A percentile compares a stretch with the other conserved stretches of the same genome.
Conservation (phyloP, 2,329 filamentous ascomycete species). For the Colletotrichum sp. region DNA sequence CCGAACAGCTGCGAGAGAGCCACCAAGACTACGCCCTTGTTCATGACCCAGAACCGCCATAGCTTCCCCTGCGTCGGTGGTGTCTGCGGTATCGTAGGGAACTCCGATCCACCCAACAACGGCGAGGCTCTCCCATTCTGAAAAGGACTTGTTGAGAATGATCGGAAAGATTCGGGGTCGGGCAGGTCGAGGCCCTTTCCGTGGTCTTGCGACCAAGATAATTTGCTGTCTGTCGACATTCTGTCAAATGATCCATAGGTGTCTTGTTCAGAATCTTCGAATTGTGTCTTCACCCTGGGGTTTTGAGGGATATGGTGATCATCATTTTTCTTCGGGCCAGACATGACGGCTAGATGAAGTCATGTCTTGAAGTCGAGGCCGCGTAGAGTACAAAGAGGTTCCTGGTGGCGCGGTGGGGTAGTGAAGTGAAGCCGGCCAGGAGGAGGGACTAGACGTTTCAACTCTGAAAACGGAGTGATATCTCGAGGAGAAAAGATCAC, state of each 20-base stretch:
- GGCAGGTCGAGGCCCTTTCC: conserved; percentile 26
- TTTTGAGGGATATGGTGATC: conserved; percentile 26
- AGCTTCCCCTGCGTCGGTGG: conserved; percentile 13
- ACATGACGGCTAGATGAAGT: conserved; percentile 19
- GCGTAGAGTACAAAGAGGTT: background rate
- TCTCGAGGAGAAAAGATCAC: background rate
- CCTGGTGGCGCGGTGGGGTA: background rate
- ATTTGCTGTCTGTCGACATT: conserved; percentile 27
- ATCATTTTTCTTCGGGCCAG: conserved; percentile 18
- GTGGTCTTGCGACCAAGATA: conserved; percentile 23
- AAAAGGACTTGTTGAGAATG: conserved; percentile 45
- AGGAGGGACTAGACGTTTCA: background rate
- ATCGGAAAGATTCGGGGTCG: conserved; percentile 36
- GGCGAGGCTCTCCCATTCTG: conserved; percentile 29
- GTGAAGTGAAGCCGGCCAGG: background rate
- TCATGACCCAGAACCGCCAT: conserved; percentile 60
- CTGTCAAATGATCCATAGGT: conserved; percentile 28
- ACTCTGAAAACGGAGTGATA: background rate
- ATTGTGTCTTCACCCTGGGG: conserved; percentile 23
- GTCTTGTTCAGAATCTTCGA: conserved; percentile 26
- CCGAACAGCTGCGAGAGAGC: conserved; percentile 81
- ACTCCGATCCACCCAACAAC: conserved; percentile 16
- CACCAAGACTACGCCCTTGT: conserved; percentile 77
- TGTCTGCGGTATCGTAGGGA: conserved; percentile 16
- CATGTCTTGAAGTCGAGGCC: background rate